These are phyloP conservation scores for Solanum megistacrolobum DNA, from an alignment of 257 asterid species.

Conservation along the genomic window DNA sequence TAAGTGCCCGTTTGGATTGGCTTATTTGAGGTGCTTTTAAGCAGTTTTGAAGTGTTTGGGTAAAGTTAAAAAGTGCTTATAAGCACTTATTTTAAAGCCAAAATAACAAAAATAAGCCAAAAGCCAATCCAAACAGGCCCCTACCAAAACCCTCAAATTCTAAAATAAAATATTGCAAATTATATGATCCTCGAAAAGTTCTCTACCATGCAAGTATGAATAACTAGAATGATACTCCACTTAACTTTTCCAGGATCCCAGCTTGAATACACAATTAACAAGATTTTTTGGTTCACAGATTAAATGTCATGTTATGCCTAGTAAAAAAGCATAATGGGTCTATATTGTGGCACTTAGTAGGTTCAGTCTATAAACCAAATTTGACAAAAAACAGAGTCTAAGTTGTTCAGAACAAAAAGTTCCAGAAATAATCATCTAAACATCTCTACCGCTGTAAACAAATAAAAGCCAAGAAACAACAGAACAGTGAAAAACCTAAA, in stretches of 20 bases:
- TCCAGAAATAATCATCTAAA: not conserved
- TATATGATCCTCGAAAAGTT: not conserved
- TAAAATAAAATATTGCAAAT: not conserved
- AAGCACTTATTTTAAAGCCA: too few relatives aligned
- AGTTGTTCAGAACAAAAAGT: not conserved
- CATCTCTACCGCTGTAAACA: not conserved
- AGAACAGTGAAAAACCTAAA: not conserved
- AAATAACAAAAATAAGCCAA: too few relatives aligned
- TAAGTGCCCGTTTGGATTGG: too few relatives aligned
- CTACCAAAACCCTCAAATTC: not conserved
- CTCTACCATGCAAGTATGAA: not conserved
- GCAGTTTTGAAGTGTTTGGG: too few relatives aligned
- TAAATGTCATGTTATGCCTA: not conserved
- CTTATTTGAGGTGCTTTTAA: too few relatives aligned
- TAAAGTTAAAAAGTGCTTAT: too few relatives aligned
- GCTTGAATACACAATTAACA: not conserved
- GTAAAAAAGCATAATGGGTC: not conserved
- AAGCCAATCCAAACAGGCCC: too few relatives aligned
- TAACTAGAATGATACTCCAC: not conserved
- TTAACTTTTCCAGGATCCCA: not conserved
- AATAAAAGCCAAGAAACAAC: not conserved
- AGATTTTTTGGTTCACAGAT: not conserved
- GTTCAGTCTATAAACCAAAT: not conserved
- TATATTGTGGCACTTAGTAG: not conserved
- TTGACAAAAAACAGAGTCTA: not conserved